Evolutionary conservation across 495 filamentous ascomycete species (phyloP), one percentile per base, ranked within the genome.

Genomic region (Daldinia decipiens): DNA sequence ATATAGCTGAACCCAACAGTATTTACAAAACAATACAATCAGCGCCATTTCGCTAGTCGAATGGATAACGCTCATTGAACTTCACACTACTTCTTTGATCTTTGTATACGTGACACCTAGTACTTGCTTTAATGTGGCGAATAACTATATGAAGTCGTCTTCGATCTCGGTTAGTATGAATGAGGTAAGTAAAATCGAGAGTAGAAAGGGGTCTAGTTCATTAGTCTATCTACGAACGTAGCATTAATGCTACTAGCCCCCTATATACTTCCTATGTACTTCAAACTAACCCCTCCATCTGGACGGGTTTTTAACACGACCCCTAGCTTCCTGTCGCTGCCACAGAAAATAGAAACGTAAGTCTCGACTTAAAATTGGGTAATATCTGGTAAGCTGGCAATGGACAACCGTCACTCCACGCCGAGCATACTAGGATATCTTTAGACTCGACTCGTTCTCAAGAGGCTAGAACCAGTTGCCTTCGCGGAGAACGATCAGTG

Each of bases 51-150:
- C 65, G 75, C 52, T 27, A 63, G 62, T 59, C 62, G 50, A 62
- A 67, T 77, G 75, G 73, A 72, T 62, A 58, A 71, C 69, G 73
- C 75, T 75, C 70, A 73, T 75, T 77, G 54, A 62, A 67, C 24
- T 27, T 65, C 34, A 65, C 9, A 56, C 5, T 34, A 12, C 39
- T 57, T 1, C n/a, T 7, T 55, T 8, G 29, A 7, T 5, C 13
- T 57, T 13, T 54, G 15, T 17, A 47, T 40, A 19, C 31, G 62
- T 56, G 65, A 60, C 45, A 40, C 31, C 5, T 39, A 57, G 4
- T 13, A 8, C 13, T 26, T 52, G 21, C 21, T 27, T 19, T 7
- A 8, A 29, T 52, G 47, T 5, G 2, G 11, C 13, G 24, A 19
- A 52, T 34, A n/a, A n/a, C n/a, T n/a, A 2, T 34, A 11, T 34